phyloP scores from a whole-genome alignment of 2,329 filamentous ascomycete species.

The Talaromyces sp. region DNA sequence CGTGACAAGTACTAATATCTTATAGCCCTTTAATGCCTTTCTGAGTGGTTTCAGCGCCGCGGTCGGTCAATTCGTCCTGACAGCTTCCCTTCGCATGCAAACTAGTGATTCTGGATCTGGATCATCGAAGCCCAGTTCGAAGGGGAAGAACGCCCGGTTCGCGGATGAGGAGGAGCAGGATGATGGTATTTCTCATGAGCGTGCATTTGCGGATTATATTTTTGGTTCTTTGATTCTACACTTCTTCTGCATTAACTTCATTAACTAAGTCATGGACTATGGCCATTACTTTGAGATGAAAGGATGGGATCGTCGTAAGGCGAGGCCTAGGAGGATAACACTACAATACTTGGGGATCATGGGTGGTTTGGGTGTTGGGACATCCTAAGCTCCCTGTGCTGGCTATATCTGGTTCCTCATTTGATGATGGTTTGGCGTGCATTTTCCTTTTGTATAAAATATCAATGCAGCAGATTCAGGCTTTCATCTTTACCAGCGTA shows the following conservation, averaged over 20 bases:
- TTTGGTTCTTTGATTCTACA: constrained; percentile 94
- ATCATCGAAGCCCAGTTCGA: constrained; percentile 61
- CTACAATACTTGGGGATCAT: too few relatives aligned
- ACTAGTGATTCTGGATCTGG: constrained; percentile 59
- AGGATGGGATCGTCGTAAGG: too few relatives aligned
- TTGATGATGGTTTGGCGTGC: constrained; percentile 1
- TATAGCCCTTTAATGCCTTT: constrained; percentile 96
- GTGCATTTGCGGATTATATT: constrained; percentile 92
- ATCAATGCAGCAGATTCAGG: constrained; percentile 7
- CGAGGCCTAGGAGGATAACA: not conserved
- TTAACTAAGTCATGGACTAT: constrained; percentile 73
- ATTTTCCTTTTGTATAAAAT: constrained; percentile 16
- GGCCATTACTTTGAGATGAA: too few relatives aligned
- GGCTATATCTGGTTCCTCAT: not conserved
- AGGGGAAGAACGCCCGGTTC: constrained; percentile 32
- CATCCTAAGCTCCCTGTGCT: not conserved
- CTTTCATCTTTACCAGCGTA: not conserved
- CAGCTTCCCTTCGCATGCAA: constrained; percentile 87
- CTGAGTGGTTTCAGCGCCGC: constrained; percentile 91
- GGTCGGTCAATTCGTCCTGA: constrained; percentile 96
- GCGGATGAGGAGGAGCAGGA: constrained; percentile 27
- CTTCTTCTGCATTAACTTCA: constrained; percentile 99
- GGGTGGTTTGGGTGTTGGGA: too few relatives aligned
- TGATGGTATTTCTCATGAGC: constrained; percentile 43
- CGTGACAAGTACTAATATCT: not conserved